These are phyloP conservation scores for Juglanconis sp. DNA, from an alignment of 2,329 filamentous ascomycete species.

Conservation along the genomic window DNA sequence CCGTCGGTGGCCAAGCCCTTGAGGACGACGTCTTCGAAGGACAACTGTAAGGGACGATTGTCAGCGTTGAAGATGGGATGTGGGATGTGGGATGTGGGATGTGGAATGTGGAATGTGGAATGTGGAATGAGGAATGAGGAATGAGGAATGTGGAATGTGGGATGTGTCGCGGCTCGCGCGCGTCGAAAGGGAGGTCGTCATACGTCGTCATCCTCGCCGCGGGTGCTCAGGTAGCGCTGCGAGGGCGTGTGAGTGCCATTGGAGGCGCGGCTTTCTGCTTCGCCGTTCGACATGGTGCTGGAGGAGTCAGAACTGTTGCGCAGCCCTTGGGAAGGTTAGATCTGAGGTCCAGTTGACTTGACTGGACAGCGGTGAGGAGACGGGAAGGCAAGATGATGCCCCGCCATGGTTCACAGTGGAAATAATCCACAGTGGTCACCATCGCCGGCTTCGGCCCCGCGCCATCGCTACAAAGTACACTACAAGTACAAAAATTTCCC, in stretches of 20 bases:
- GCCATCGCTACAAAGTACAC: neutral
- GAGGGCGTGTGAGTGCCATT: conserved; percentile 39
- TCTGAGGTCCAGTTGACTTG: neutral
- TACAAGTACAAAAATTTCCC: neutral
- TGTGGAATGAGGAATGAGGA: no score
- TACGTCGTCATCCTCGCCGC: conserved; percentile 49
- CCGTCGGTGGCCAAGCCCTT: conserved; percentile 85
- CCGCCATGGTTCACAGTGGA: conserved; percentile 1
- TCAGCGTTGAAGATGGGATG: neutral
- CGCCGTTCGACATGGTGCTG: conserved; percentile 40
- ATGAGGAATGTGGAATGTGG: no score
- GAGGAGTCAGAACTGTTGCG: neutral
- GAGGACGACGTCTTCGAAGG: conserved; percentile 86
- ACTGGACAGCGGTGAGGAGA: neutral
- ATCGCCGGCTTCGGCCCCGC: conserved; percentile 11
- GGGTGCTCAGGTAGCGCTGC: conserved; percentile 49
- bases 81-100: no score
- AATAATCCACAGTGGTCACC: neutral
- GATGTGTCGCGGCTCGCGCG: conserved; percentile 10
- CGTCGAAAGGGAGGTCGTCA: conserved; percentile 18
- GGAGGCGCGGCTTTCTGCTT: conserved; percentile 32
- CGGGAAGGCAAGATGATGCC: neutral
- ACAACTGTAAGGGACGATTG: conserved; percentile 52
- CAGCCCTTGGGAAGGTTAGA: neutral
- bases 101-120: no score